Evolutionary conservation across 1,139 yeast genomes (phyloP), one percentile per base, ranked within the genome.

Genomic region (Diutina ranongensis): DNA sequence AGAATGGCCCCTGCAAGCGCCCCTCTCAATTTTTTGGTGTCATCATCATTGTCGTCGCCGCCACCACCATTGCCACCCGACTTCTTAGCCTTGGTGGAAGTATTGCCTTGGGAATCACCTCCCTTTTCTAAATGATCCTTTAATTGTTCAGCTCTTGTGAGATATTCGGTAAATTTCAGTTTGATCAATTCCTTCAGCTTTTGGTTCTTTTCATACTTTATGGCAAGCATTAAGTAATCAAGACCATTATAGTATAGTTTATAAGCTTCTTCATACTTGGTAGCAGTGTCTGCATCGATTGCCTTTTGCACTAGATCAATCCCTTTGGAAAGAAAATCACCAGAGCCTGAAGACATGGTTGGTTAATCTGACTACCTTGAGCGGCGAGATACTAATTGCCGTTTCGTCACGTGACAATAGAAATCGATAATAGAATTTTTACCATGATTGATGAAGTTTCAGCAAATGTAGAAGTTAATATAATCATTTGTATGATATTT

Each of bases 241-340:
- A 94, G 71, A 2, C 97, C 97, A 56, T 85, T 86, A 68, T 85
- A 88, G 64, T 94, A 94, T 45, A 87, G 75, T 50, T 87, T 85
- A 62, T 92, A 92, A 0, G 98, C 98, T 53, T 92, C 97, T 49
- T 87, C 96, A 56, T 89, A 92, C 53, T 83, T 74, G 44, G 94
- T 84, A 28, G 89, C 92, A 21, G 87, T 81, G 61, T 94, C 99
- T 7, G 95, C 89, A 59, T 89, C 96, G 48, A 94, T 88, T 22
- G 98, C 98, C 63, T 83, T 83, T 58, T 88, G 95, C 15, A 92
- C 94, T 45, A 89, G 73, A 52, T 88, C 97, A 32, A 92, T 88
- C 19, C 97, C 99, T 62, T 92, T 94, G 51, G 84, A 80, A 45
- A 92, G 72, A 60, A 92, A 89, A 60, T 92, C 97, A 10, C 42